Conservation (phyloP, 2,329 filamentous ascomycete genomes). For the Epichloe sylvatica region DNA sequence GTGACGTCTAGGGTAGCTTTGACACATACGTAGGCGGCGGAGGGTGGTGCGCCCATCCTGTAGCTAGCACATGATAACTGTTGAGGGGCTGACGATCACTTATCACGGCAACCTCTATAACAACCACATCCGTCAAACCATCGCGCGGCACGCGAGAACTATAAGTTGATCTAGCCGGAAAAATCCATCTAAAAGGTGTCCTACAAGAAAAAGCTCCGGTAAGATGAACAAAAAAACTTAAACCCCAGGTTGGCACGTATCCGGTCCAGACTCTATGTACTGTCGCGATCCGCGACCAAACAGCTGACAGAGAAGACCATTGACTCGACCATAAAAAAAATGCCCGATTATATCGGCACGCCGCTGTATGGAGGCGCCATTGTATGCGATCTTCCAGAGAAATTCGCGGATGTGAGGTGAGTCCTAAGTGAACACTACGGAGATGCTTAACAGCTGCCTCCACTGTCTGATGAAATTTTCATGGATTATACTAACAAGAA, state of each 20-base stretch:
- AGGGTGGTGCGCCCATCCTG: too few relatives aligned
- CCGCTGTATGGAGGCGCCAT: conserved; percentile 62
- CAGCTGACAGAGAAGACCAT: neutral
- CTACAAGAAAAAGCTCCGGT: too few relatives aligned
- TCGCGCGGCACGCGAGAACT: too few relatives aligned
- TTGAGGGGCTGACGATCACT: too few relatives aligned
- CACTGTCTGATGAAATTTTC: neutral
- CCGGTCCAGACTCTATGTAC: neutral
- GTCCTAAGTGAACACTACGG: conserved; percentile 6
- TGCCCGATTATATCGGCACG: conserved; percentile 42
- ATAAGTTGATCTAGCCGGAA: too few relatives aligned
- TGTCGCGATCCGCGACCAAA: neutral
- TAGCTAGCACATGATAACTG: too few relatives aligned
- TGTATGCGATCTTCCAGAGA: conserved; percentile 49
- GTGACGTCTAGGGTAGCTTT: too few relatives aligned
- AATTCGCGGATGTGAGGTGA: conserved; percentile 61
- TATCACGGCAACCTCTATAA: too few relatives aligned
- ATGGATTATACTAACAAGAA: neutral
- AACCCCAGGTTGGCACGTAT: neutral
- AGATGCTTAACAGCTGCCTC: conserved; percentile 6
- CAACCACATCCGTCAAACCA: too few relatives aligned
- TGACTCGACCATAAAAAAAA: conserved; percentile 12
- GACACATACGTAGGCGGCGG: too few relatives aligned
- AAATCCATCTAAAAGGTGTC: too few relatives aligned
- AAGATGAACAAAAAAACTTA: neutral